A percentile compares a stretch with the other conserved stretches of the same genome.
These are phyloP conservation scores for Trametes villosa DNA, from an alignment of 768 basidiomycete species.

Conservation along the genomic window DNA sequence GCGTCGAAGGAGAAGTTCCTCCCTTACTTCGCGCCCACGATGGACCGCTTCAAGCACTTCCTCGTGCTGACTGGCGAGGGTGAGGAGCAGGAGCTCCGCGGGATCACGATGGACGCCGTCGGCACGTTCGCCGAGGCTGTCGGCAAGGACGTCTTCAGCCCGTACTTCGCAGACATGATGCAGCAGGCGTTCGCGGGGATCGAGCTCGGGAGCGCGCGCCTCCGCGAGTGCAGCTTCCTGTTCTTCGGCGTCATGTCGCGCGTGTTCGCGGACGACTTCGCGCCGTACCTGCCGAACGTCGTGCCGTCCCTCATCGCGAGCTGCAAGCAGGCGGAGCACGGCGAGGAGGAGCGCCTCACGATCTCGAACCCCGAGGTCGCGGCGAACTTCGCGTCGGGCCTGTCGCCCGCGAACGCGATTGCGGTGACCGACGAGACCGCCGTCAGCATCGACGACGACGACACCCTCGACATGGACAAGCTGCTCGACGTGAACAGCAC, in stretches of 20 bases:
- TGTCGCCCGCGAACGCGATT: slow-evolving; percentile 73
- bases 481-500: slow-evolving; percentile 93
- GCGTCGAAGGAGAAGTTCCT: slow-evolving; percentile 90
- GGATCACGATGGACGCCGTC: slow-evolving; percentile 98
- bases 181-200: slow-evolving; percentile 90
- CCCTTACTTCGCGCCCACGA: slow-evolving; percentile 93
- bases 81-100: slow-evolving; percentile 92
- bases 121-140: slow-evolving; percentile 98
- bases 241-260: slow-evolving; percentile 99
- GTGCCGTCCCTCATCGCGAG: slow-evolving; percentile 84
- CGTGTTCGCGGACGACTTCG: slow-evolving; percentile 94
- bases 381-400: slow-evolving; percentile 73
- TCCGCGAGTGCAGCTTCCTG: slow-evolving; percentile 95
- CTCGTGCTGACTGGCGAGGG: slow-evolving; percentile 83
- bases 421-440: slow-evolving; percentile 61
- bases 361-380: slow-evolving; percentile 58
- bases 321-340: slow-evolving; percentile 82
- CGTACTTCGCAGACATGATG: slow-evolving; percentile 97
- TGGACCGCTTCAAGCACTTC: slow-evolving; percentile 88
- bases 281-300: slow-evolving; percentile 82
- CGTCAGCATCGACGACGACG: slow-evolving; percentile 71
- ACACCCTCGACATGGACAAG: slow-evolving; percentile 75
- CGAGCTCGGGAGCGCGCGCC: slow-evolving; percentile 80
- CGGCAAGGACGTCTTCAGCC: slow-evolving; percentile 90
- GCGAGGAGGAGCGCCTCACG: slow-evolving; percentile 56